phyloP scores from a whole-genome alignment of 2,329 filamentous ascomycete genomes.

The Trichophyton equinum region DNA sequence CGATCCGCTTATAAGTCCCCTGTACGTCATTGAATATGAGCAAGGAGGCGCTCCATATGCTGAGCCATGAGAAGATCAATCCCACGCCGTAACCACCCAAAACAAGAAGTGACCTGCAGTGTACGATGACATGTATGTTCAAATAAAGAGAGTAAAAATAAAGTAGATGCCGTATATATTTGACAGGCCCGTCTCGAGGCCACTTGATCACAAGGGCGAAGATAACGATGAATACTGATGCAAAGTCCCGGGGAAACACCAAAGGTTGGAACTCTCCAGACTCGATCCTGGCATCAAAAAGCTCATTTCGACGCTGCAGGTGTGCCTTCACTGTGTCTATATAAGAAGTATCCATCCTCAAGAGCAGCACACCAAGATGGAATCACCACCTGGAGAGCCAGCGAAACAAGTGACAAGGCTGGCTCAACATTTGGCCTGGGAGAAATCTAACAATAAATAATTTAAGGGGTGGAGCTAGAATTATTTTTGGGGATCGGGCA shows the following conservation, averaged over 20 bases:
- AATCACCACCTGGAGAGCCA: background rate
- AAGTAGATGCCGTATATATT: slow-evolving; percentile 32
- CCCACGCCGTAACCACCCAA: slow-evolving; percentile 45
- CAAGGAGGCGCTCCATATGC: slow-evolving; percentile 42
- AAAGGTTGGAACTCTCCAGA: slow-evolving; percentile 23
- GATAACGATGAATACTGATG: slow-evolving; percentile 28
- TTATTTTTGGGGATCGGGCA: background rate
- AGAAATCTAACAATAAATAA: background rate
- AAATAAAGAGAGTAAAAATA: slow-evolving; percentile 35
- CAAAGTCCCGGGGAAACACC: slow-evolving; percentile 25
- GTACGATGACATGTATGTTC: slow-evolving; percentile 26
- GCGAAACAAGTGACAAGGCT: background rate
- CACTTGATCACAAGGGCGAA: slow-evolving; percentile 42
- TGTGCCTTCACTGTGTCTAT: background rate
- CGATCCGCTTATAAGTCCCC: slow-evolving; percentile 44
- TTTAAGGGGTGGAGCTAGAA: background rate
- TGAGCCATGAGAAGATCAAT: slow-evolving; percentile 41
- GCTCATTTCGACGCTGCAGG: background rate
- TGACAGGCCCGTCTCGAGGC: slow-evolving; percentile 20
- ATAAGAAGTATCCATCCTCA: background rate
- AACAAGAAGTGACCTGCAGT: slow-evolving; percentile 37
- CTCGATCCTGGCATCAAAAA: background rate
- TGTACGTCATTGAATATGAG: slow-evolving; percentile 45
- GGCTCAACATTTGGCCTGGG: background rate
- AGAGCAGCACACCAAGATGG: background rate